Conservation (phyloP, 352 stramenopile species). For the Globisporangium uncinulatum region DNA sequence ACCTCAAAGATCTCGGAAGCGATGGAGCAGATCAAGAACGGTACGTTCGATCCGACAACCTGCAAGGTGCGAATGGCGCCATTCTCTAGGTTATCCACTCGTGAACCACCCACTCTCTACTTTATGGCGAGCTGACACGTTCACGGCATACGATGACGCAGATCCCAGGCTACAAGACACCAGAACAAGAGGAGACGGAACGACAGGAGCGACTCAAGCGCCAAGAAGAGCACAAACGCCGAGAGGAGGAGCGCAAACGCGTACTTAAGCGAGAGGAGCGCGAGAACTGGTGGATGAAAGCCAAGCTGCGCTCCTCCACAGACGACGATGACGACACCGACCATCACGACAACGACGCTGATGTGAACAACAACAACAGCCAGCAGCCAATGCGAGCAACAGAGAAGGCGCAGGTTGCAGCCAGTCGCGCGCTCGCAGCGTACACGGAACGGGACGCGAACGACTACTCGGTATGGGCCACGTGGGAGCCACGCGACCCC, state of each 20-base stretch:
- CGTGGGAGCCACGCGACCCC: slow-evolving; percentile 71
- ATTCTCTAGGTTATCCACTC: too few species aligned
- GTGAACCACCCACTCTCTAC: too few species aligned
- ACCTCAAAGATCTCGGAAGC: slow-evolving; percentile 46
- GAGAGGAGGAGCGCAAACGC: slow-evolving; percentile 32
- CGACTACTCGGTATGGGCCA: slow-evolving; percentile 75
- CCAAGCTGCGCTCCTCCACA: slow-evolving; percentile 46
- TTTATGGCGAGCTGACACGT: background rate
- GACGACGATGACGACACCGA: slow-evolving; percentile 14
- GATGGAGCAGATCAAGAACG: slow-evolving; percentile 78
- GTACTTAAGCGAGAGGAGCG: slow-evolving; percentile 52
- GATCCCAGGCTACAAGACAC: slow-evolving; percentile 75
- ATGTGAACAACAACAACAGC: too few species aligned
- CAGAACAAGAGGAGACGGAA: slow-evolving; percentile 63
- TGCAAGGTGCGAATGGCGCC: too few species aligned
- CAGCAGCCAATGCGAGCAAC: slow-evolving; percentile 10
- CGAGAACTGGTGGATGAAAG: slow-evolving; percentile 63
- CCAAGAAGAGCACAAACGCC: slow-evolving; percentile 32
- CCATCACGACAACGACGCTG: too few species aligned
- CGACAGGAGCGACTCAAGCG: slow-evolving; percentile 23
- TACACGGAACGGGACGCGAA: slow-evolving; percentile 77
- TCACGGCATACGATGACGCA: slow-evolving; percentile 3
- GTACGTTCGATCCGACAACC: slow-evolving; percentile 64
- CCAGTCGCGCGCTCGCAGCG: slow-evolving; percentile 53
- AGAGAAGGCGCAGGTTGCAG: slow-evolving; percentile 19